Conservation (phyloP, 495 filamentous ascomycete genomes). For the Melanomma pulvis-pyrius region DNA sequence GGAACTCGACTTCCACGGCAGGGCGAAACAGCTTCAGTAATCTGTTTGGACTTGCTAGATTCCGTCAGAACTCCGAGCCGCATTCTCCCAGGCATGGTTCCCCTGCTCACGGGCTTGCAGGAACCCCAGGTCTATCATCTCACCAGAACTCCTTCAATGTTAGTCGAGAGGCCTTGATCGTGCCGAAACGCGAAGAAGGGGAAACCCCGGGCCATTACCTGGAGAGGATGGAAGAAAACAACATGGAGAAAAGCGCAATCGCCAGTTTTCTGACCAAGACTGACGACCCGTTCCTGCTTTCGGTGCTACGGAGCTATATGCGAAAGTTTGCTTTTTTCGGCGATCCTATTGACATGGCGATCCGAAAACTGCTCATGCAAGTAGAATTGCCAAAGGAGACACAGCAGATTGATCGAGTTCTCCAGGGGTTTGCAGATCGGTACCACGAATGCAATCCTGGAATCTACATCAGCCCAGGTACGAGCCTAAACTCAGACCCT, state of each 20-base stretch:
- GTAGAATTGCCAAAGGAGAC: slow-evolving; percentile 96
- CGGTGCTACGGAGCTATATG: slow-evolving; percentile 91
- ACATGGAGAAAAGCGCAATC: slow-evolving; percentile 73
- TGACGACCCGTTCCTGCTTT: slow-evolving; percentile 77
- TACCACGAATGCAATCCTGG: slow-evolving; percentile 99
- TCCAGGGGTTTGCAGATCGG: slow-evolving; percentile 92
- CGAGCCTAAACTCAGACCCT: slow-evolving; percentile 29
- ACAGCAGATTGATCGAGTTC: slow-evolving; percentile 93
- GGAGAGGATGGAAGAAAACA: slow-evolving; percentile 71
- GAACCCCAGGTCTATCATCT: slow-evolving; percentile 69
- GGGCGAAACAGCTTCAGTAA: slow-evolving; percentile 90
- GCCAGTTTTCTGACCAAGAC: slow-evolving; percentile 81
- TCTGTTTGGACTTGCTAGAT: slow-evolving; percentile 72
- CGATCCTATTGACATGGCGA: slow-evolving; percentile 96
- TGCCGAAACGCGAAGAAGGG: slow-evolving; percentile 80
- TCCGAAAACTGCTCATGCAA: slow-evolving; percentile 93
- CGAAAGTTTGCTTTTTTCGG: slow-evolving; percentile 90
- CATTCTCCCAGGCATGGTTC: slow-evolving; percentile 64
- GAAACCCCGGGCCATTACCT: slow-evolving; percentile 92
- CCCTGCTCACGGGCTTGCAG: slow-evolving; percentile 52
- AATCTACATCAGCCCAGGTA: slow-evolving; percentile 82
- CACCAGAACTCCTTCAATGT: slow-evolving; percentile 73
- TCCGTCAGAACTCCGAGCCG: slow-evolving; percentile 77
- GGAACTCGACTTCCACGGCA: slow-evolving; percentile 77
- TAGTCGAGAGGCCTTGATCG: slow-evolving; percentile 60